Conservation (phyloP, 768 basidiomycete genomes). For the Mycena capillaripes region DNA sequence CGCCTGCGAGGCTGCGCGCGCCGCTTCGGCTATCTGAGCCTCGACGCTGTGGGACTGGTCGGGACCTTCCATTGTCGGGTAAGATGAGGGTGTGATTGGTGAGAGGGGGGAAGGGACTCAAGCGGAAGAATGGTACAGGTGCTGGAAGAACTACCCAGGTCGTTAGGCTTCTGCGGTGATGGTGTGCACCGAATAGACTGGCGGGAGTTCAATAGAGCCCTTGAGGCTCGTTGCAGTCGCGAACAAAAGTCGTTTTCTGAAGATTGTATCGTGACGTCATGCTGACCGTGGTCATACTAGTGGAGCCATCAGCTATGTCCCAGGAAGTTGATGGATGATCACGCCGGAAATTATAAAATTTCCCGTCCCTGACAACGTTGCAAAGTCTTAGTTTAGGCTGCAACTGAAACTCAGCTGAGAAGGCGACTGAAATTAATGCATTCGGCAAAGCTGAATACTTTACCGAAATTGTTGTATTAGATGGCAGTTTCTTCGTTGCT, state of each 20-base stretch:
- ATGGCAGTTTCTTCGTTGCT: too few species aligned
- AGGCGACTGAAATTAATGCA: too few species aligned
- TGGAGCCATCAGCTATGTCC: too few species aligned
- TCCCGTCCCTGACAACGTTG: too few species aligned
- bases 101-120: background rate
- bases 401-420: too few species aligned
- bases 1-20: conserved; percentile 22
- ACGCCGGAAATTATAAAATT: too few species aligned
- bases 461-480: too few species aligned
- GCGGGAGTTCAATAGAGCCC: conserved; percentile 5
- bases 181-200: background rate
- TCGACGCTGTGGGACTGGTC: conserved; percentile 14
- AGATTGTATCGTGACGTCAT: conserved; percentile 11
- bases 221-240: conserved; percentile 1
- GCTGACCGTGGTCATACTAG: too few species aligned
- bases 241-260: background rate
- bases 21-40: conserved; percentile 15
- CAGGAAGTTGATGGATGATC: too few species aligned
- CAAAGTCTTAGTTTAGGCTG: too few species aligned
- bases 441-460: too few species aligned
- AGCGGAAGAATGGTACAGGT: conserved; percentile 11
- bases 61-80: conserved; percentile 8
- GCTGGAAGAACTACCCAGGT: conserved; percentile 5
- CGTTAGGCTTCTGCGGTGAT: background rate
- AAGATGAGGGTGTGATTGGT: conserved; percentile 10